Base-by-base conservation (phyloP, 768 basidiomycete genomes). In the Pulveroboletus ravenelii region DNA sequence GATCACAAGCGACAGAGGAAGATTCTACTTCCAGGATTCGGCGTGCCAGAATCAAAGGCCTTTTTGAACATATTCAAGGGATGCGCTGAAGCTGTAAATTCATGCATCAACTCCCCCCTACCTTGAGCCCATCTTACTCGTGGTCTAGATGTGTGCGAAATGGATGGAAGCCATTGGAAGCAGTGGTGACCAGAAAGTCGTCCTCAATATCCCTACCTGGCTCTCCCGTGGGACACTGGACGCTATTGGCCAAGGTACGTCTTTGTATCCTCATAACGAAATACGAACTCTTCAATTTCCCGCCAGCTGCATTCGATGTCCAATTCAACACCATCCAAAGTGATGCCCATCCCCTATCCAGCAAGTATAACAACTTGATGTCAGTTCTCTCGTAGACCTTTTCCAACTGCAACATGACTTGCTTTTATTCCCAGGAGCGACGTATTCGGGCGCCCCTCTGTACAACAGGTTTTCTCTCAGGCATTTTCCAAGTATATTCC, bases 11-110 rank as follows among this genome's bases (percentile, higher is more conserved):
- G 81, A 40, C 79, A 82, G 47, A 65, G 78, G 50, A 80, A 72
- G 53, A 70, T 79, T 18, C 74, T 81, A 71, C 68, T 78, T 42
- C 80, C 79, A 3, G 80, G 77, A 3, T 82, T 82, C 51, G 78
- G 80, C 46, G 71, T 63, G 9, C 73, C 74, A 1, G 78, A 81
- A 54, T 71, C 74, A 29, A 79, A 73, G 48, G 70, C 79, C 1
- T 79, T 78, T 51, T 68, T 81, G 7, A 66, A 72, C 23, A 66
- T 80, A 42, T 81, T 82, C 64, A 70, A 64, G 34, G 69, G 67
- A 50, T 74, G 57, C 10, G 69, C 60, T 1, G 59, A 61, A 46
- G 52, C 57, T 23, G 68, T 70, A 37, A 29, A 58, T 17, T 10
- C 23, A 20, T 9, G 9, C 1, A 39, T 41, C 1, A 18, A 10